Percentiles rank a stretch among this genome's conserved stretches.
phyloP scores from a whole-genome alignment of 441 rosid genomes.

The Gossypium davidsonii region DNA sequence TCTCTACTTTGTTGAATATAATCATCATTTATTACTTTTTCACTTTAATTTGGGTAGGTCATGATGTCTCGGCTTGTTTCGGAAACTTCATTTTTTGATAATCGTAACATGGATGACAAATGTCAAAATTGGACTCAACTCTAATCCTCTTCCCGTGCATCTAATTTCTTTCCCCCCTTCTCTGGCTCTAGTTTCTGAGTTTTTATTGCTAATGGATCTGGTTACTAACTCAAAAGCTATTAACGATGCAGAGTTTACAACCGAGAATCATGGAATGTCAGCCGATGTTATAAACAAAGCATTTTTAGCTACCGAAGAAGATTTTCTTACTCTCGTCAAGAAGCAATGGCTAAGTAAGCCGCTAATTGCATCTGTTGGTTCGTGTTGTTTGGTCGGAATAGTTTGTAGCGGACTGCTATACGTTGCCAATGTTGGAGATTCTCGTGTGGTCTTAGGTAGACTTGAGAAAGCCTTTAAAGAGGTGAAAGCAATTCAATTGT shows the following conservation, averaged over 20 bases:
- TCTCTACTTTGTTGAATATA: not conserved
- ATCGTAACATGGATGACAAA: not conserved
- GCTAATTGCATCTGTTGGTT: slow-evolving; percentile 87
- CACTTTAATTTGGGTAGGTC: not conserved
- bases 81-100: not conserved
- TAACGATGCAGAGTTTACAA: slow-evolving; percentile 56
- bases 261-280: slow-evolving; percentile 63
- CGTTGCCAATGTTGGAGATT: slow-evolving; percentile 87
- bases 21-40: not conserved
- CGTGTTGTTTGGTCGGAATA: slow-evolving; percentile 85
- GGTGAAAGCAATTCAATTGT: slow-evolving; percentile 70
- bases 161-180: not conserved
- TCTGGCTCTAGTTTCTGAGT: slow-evolving; percentile 5
- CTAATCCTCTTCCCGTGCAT: not conserved
- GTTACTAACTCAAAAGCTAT: slow-evolving; percentile 40
- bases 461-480: slow-evolving; percentile 39
- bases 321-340: slow-evolving; percentile 63
- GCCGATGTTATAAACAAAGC: slow-evolving; percentile 80
- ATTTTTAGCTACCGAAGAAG: slow-evolving; percentile 76
- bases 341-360: slow-evolving; percentile 64
- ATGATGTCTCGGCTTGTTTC: not conserved
- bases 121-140: not conserved
- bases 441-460: slow-evolving; percentile 76
- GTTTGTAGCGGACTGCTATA: slow-evolving; percentile 63
- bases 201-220: slow-evolving; percentile 29